Percentiles rank a stretch among this genome's conserved stretches.
These are phyloP conservation scores for Colletotrichum spinosum DNA, from an alignment of 2,329 filamentous ascomycete genomes.

Conservation along the genomic window DNA sequence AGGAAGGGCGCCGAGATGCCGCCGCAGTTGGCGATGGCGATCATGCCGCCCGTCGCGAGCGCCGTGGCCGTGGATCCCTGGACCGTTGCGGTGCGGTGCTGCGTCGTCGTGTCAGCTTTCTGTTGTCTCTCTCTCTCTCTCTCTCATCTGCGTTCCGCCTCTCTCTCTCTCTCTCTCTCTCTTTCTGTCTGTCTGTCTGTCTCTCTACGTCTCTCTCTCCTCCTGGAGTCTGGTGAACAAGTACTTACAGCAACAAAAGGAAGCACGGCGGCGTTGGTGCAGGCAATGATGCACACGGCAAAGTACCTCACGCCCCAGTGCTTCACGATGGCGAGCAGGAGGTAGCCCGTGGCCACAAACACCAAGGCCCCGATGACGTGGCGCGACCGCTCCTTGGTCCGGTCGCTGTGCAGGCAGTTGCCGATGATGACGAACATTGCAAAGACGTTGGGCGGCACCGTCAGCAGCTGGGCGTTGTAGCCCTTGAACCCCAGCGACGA, in stretches of 20 bases:
- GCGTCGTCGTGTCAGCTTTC: neutral
- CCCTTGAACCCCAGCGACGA: slow-evolving; percentile 48
- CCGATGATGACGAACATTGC: slow-evolving; percentile 49
- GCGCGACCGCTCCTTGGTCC: slow-evolving; percentile 46
- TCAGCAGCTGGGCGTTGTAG: slow-evolving; percentile 49
- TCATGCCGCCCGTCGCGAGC: slow-evolving; percentile 49
- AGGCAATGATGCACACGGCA: slow-evolving; percentile 48
- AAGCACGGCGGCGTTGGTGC: slow-evolving; percentile 47
- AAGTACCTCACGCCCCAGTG: slow-evolving; percentile 47
- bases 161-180: no score
- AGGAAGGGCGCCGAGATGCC: slow-evolving; percentile 49
- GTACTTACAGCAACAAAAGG: slow-evolving; percentile 47
- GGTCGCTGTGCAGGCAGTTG: slow-evolving; percentile 46
- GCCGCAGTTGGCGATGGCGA: slow-evolving; percentile 48
- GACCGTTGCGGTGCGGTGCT: slow-evolving; percentile 49
- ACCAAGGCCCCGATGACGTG: slow-evolving; percentile 44
- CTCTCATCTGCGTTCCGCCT: no score
- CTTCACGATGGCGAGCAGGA: slow-evolving; percentile 45
- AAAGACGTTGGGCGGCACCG: slow-evolving; percentile 51
- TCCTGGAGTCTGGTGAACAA: no score
- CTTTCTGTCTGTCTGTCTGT: no score
- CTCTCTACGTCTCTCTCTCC: no score
- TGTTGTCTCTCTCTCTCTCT: no score
- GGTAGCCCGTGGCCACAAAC: slow-evolving; percentile 45
- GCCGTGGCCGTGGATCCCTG: slow-evolving; percentile 47